Evolutionary conservation across 2,329 filamentous ascomycete genomes (phyloP).

Genomic region (Aspergillus tamarii): DNA sequence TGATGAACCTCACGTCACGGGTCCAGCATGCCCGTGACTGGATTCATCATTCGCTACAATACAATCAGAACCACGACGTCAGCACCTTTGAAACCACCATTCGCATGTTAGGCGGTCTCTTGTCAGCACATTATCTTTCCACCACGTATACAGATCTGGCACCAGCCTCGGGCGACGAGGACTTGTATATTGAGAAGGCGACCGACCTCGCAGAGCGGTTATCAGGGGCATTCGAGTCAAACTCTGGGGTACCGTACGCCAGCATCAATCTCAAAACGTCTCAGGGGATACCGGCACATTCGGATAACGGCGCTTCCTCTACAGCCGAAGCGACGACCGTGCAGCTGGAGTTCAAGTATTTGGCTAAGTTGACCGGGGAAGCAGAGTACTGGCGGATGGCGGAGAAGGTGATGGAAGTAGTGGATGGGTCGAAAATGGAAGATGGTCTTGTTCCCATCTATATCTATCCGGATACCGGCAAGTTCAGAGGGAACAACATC

Average conservation of each 20-base stretch:
- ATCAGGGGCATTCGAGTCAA: conserved; percentile 82
- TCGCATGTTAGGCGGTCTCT: conserved; percentile 89
- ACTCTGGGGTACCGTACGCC: conserved; percentile 84
- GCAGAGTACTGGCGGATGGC: conserved; percentile 88
- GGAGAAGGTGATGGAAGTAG: conserved; percentile 87
- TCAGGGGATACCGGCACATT: conserved; percentile 77
- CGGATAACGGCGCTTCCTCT: conserved; percentile 83
- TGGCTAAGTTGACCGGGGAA: conserved; percentile 92
- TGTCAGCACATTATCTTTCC: conserved; percentile 94
- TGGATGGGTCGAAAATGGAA: conserved; percentile 77
- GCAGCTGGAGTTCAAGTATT: conserved; percentile 96
- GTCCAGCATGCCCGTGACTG: conserved; percentile 84
- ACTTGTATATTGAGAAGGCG: conserved; percentile 94
- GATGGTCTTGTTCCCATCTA: conserved; percentile 92
- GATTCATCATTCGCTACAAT: conserved; percentile 78
- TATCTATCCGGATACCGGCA: conserved; percentile 76
- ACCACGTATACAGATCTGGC: conserved; percentile 80
- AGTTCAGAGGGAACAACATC: conserved; percentile 83
- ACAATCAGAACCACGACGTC: conserved; percentile 92
- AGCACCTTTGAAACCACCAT: conserved; percentile 99
- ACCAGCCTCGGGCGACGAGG: conserved; percentile 74
- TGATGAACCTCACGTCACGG: conserved; percentile 93
- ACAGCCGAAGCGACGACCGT: conserved; percentile 91
- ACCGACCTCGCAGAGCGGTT: conserved; percentile 88
- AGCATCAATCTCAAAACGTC: conserved; percentile 84